These are phyloP conservation scores for Neurospora crassa DNA, from an alignment of 2,329 filamentous ascomycete genomes.

Conservation along the genomic window DNA sequence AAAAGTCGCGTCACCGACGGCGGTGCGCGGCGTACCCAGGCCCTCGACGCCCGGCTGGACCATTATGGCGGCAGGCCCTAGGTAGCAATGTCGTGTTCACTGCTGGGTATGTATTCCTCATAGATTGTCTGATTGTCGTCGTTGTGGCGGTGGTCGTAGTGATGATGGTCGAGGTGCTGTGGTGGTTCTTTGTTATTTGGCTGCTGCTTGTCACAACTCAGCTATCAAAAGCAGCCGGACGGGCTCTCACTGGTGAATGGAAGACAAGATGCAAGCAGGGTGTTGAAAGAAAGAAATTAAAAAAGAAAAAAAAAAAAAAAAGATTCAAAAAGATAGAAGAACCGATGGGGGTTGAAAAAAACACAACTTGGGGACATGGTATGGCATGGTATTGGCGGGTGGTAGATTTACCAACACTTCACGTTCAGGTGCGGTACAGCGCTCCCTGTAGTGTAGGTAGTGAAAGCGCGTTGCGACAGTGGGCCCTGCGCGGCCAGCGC, in stretches of 20 bases:
- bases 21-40: conserved; percentile 80
- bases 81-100: not conserved
- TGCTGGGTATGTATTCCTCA: not conserved
- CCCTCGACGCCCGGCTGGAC: conserved; percentile 52
- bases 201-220: not conserved
- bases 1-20: conserved; percentile 75
- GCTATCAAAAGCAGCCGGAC: not conserved
- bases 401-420: not conserved
- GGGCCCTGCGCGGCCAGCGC: not conserved
- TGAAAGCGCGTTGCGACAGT: conserved; percentile 7
- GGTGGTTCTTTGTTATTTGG: no score
- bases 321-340: no score
- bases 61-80: conserved; percentile 32
- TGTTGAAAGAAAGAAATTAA: not conserved
- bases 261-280: not conserved
- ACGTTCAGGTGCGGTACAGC: not conserved
- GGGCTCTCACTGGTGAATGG: not conserved
- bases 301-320: no score
- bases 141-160: not conserved
- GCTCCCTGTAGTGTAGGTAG: not conserved
- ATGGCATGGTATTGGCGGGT: conserved; percentile 2
- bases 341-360: not conserved
- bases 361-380: not conserved
- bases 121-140: not conserved
- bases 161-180: not conserved